These are phyloP conservation scores for Cladorrhinum sp. DNA, from an alignment of 2,329 filamentous ascomycete genomes.

Conservation along the genomic window DNA sequence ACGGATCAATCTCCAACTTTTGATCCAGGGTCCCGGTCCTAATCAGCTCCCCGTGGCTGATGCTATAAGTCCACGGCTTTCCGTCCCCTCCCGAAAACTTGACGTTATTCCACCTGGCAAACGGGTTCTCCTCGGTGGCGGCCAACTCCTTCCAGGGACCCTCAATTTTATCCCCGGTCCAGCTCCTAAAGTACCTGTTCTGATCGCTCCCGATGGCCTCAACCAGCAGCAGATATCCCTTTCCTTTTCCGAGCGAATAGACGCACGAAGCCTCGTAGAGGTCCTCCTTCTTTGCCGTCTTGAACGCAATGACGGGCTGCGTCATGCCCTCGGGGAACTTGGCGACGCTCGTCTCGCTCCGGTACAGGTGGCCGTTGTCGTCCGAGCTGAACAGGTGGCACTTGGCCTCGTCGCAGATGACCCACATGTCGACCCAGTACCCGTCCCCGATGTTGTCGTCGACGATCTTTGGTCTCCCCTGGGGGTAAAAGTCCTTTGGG, in stretches of 20 bases:
- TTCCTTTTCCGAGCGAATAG: constrained; percentile 32
- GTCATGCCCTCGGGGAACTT: constrained; percentile 37
- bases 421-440: constrained; percentile 44
- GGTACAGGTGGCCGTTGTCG: constrained; percentile 41
- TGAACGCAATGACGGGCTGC: constrained; percentile 35
- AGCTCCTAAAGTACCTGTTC: constrained; percentile 39
- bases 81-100: constrained; percentile 32
- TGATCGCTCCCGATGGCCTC: constrained; percentile 36
- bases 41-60: constrained; percentile 35
- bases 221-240: constrained; percentile 37
- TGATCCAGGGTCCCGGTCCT: constrained; percentile 35
- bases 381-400: constrained; percentile 42
- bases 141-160: constrained; percentile 37
- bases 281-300: constrained; percentile 28
- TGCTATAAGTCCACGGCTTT: constrained; percentile 35
- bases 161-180: constrained; percentile 34
- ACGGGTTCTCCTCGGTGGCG: constrained; percentile 36
- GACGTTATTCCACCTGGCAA: constrained; percentile 37
- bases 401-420: constrained; percentile 37
- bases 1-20: constrained; percentile 35
- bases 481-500: constrained; percentile 35
- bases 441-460: constrained; percentile 33
- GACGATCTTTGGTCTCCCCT: constrained; percentile 33
- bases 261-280: constrained; percentile 40
- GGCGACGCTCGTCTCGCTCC: constrained; percentile 34